Evolutionary conservation across 176 grass and related monocot species (phyloP).

Genomic region (Eragrostis curvula): DNA sequence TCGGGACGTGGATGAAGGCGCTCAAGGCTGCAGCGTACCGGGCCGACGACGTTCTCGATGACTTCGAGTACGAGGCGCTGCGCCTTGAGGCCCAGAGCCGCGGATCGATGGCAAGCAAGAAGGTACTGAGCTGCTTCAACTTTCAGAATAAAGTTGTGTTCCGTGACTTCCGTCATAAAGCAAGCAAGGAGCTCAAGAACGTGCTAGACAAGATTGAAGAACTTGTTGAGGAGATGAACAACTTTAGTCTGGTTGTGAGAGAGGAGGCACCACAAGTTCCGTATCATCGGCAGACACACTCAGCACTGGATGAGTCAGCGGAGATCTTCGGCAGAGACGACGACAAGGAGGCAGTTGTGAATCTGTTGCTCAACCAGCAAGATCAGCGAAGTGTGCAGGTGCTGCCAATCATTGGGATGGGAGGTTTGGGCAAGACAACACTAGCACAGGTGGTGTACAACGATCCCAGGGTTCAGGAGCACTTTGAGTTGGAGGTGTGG

Average conservation of each 20-base stretch:
- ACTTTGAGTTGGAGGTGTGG: conserved; percentile 40
- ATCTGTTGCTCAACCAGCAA: conserved; percentile 14
- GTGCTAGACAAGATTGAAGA: neutral
- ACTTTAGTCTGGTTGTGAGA: neutral
- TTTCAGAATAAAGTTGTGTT: neutral
- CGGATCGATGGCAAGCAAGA: neutral
- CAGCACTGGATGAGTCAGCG: neutral
- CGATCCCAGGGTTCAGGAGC: neutral
- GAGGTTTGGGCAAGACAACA: conserved; percentile 48
- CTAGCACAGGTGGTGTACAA: conserved; percentile 38
- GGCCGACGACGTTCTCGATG: conserved; percentile 55
- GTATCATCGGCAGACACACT: neutral
- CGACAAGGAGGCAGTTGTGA: conserved; percentile 44
- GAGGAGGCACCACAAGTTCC: neutral
- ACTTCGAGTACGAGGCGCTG: conserved; percentile 42
- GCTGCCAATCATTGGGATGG: conserved; percentile 46
- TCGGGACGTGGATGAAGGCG: conserved; percentile 5
- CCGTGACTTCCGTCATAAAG: neutral
- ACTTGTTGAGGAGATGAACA: neutral
- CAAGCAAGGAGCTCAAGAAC: neutral
- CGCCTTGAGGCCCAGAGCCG: neutral
- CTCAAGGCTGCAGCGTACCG: conserved; percentile 36
- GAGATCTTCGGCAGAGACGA: conserved; percentile 15
- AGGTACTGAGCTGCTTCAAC: neutral
- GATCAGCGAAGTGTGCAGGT: neutral